Evolutionary conservation across 2,329 filamentous ascomycete species (phyloP), one percentile per base, ranked within the genome.

Genomic region (Didymella arachidicola): DNA sequence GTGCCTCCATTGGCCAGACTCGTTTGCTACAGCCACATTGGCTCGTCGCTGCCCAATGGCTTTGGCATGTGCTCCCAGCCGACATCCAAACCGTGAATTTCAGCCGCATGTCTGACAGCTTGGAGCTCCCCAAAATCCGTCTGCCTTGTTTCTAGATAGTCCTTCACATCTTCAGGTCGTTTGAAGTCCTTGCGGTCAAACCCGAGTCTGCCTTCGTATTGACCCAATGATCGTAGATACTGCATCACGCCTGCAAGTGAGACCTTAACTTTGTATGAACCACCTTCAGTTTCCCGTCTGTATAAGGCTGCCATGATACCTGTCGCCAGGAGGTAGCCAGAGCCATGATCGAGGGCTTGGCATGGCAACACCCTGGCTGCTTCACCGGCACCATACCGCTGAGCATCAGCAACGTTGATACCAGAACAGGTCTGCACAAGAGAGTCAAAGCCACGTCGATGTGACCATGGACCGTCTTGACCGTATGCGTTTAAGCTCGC

Each of bases 261-360:
- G 0, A 86, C 84, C 27, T 84, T 76, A 0, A 87, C 81, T n/a
- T 79, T 68, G 69, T 82, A 87, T 0, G 79, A 77, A 0, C 82
- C 81, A 1, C 82, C 82, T 18, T 79, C 74, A 0, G 62, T 72
- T 0, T 78, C 78, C 14, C 80, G 77, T 48, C 78, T 79, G 58
- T 84, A 82, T 4, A 87, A 42, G 0, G 84, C 84, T 0, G 83
- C 80, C 25, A 78, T 72, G 2, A 87, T 78, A 0, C 85, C 84
- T 0, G 83, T 74, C 0, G 84, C 83, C 0, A 87, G 77, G 19
- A 87, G 75, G 53, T 84, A 87, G 0, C 85, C 85, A 0, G 78
- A 78, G 0, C 79, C 82, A 59, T 87, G 83, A 65, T 87, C 85
- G 0, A 87, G 76, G 0, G 81, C 84, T 69, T 87, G 85, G 53